Percentiles rank a stretch among this genome's conserved stretches.
Evolutionary conservation across 306 rosid genomes (phyloP).

Genomic region (Pyrus pyrifolia): DNA sequence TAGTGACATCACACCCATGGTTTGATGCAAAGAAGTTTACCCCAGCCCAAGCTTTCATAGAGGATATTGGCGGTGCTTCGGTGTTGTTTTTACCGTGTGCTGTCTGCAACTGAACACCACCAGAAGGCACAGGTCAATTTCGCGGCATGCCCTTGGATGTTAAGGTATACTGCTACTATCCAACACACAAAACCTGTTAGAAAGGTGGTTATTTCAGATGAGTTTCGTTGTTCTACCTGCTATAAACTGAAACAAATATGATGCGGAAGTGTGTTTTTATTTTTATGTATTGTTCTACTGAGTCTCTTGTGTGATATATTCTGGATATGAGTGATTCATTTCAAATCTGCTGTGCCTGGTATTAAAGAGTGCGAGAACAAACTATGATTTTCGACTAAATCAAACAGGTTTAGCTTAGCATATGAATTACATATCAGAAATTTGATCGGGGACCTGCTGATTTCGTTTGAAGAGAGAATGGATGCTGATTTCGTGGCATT

Average conservation of each 20-base stretch:
- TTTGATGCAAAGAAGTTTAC: conserved; percentile 58
- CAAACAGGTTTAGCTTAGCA: background rate
- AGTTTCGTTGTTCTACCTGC: background rate
- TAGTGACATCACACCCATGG: conserved; percentile 64
- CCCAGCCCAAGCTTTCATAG: conserved; percentile 46
- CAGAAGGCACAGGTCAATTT: conserved; percentile 97
- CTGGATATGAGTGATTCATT: conserved; percentile 70
- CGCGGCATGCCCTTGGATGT: conserved; percentile 91
- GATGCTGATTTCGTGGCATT: background rate
- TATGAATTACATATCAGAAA: background rate
- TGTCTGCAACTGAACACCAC: conserved; percentile 90
- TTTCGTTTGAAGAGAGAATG: background rate
- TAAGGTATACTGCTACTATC: conserved; percentile 44
- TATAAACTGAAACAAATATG: background rate
- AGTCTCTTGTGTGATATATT: background rate
- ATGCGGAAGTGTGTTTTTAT: background rate
- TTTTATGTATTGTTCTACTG: background rate
- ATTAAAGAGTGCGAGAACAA: conserved; percentile 76
- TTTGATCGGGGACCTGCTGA: background rate
- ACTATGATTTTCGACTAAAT: conserved; percentile 63
- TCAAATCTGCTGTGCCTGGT: conserved; percentile 91
- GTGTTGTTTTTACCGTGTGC: conserved; percentile 76
- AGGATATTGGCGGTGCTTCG: conserved; percentile 52
- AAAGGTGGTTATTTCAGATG: background rate
- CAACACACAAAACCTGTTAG: background rate